Evolutionary conservation across 768 basidiomycete species (phyloP), one percentile per base, ranked within the genome.

Genomic region (Panus rudis): DNA sequence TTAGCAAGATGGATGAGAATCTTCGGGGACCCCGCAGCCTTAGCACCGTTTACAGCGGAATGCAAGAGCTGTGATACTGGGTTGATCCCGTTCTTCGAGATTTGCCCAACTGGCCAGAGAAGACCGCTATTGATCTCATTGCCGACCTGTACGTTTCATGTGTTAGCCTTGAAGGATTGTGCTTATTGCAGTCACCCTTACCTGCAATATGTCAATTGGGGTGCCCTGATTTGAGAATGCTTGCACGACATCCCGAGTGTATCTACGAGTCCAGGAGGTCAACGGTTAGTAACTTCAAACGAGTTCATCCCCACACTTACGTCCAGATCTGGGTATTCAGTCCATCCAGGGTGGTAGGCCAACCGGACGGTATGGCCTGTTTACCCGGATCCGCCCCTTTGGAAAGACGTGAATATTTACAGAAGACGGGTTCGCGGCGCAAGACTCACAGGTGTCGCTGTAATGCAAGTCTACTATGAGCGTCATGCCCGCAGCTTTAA

Each of bases 111-210:
- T 10, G 79, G 79, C 78, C 77, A 81, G 17, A 81, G 68, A 24
- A 82, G 61, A 13, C 79, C 79, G 47, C 75, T 67, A 60, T 79
- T 80, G 52, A 82, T 81, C 57, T 82, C 79, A 49, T 82, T 81
- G 8, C 79, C 79, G 43, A 79, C 70, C 71, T 76, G 53, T 17
- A 44, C 17, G 11, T 6, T 31, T 6, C 6, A 8, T 26, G 8
- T 19, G 25, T 27, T 16, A 21, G 21, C 17, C 26, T 20, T 27
- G 6, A 14, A 24, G 5, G 20, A 23, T 20, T 13, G 19, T 20
- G 13, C 11, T 17, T 32, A 21, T 33, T 10, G 20, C 20, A 33
- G 23, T 28, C 3, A 6, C 10, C 44, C 57, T 17, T 42, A 73
- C 75, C 62, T 76, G 65, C 25, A 80, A 64, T 47, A 76, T 70